Conservation (phyloP, 768 basidiomycete species). For the Suillus subluteus region DNA sequence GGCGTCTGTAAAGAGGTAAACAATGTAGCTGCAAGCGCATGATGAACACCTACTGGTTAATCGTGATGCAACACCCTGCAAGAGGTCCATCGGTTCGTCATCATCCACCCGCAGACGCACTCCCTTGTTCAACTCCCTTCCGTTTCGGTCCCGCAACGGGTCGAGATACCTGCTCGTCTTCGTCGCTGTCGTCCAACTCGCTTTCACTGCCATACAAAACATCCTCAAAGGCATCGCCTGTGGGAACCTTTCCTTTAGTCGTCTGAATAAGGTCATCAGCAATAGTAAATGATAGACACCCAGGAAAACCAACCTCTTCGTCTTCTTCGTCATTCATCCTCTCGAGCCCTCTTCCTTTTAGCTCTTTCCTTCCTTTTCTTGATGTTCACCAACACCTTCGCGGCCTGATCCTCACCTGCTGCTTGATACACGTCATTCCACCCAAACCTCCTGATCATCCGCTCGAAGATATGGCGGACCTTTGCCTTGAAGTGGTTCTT, state of each 20-base stretch:
- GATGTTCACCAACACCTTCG: slow-evolving; percentile 91
- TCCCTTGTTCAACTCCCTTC: slow-evolving; percentile 44
- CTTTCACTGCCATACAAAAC: slow-evolving; percentile 97
- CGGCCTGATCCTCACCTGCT: slow-evolving; percentile 76
- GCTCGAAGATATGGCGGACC: slow-evolving; percentile 96
- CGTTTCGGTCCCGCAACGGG: slow-evolving; percentile 38
- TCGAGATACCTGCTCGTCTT: slow-evolving; percentile 45
- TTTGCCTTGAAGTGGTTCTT: slow-evolving; percentile 99
- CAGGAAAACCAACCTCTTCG: slow-evolving; percentile 40
- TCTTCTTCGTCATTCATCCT: slow-evolving; percentile 61
- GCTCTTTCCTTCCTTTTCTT: slow-evolving; percentile 94
- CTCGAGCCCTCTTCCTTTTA: slow-evolving; percentile 80
- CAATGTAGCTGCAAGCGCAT: not conserved
- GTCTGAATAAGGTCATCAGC: slow-evolving; percentile 33
- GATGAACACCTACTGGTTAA: slow-evolving; percentile 60
- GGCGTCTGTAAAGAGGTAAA: slow-evolving; percentile 37
- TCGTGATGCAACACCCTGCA: slow-evolving; percentile 76
- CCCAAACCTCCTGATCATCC: slow-evolving; percentile 88
- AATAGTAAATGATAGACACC: not conserved
- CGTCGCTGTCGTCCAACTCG: slow-evolving; percentile 76
- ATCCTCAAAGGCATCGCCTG: slow-evolving; percentile 94
- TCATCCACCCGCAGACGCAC: slow-evolving; percentile 82
- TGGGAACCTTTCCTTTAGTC: slow-evolving; percentile 49
- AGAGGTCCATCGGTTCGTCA: slow-evolving; percentile 93
- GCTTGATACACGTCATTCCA: slow-evolving; percentile 82